These are phyloP conservation scores for Apiospora hydei DNA, from an alignment of 2,329 filamentous ascomycete species.

Conservation along the genomic window DNA sequence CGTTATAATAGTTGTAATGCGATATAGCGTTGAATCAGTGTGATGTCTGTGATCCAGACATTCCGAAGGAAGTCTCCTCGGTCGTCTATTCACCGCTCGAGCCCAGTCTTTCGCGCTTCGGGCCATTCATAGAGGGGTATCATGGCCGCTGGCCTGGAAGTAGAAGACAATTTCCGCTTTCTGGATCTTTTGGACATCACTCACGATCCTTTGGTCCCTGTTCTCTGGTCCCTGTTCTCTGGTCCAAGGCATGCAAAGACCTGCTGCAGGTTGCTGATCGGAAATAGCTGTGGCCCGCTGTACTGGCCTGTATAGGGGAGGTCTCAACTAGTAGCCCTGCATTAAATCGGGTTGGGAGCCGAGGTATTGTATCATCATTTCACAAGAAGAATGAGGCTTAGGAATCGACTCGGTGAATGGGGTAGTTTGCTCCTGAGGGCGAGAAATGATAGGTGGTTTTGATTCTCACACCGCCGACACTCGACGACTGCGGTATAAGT, in stretches of 20 bases:
- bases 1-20: neutral
- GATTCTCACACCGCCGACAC: slow-evolving; percentile 14
- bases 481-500: neutral
- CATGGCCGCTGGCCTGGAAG: neutral
- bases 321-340: neutral
- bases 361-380: neutral
- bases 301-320: neutral
- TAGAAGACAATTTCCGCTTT: neutral
- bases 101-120: neutral
- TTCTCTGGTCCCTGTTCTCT: neutral
- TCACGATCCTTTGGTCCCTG: neutral
- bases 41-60: neutral
- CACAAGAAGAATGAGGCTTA: neutral
- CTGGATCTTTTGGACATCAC: slow-evolving; percentile 2
- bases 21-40: neutral
- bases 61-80: neutral
- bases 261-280: neutral
- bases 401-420: slow-evolving; percentile 2
- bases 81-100: slow-evolving; percentile 6
- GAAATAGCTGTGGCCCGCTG: slow-evolving; percentile 7
- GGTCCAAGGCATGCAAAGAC: slow-evolving; percentile 5
- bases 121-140: neutral
- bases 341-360: slow-evolving; percentile 4
- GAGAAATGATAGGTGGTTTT: slow-evolving; percentile 15
- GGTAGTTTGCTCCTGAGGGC: neutral